Conservation (phyloP, 1,284 basidiomycete species). For the Boletellus deceptivus region DNA sequence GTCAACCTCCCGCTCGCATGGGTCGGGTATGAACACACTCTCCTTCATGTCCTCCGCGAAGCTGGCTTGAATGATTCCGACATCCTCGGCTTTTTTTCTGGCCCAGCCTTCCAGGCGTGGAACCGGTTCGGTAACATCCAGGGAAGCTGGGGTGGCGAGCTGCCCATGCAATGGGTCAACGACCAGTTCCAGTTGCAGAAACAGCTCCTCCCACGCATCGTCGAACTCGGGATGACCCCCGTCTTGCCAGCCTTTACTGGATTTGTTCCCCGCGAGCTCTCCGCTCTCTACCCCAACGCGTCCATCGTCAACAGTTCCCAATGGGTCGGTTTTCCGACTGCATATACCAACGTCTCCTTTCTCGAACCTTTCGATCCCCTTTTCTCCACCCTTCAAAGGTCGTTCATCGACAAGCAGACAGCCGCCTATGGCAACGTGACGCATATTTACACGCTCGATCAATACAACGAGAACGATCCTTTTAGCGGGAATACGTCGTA, state of each 20-base stretch:
- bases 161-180: conserved; percentile 39
- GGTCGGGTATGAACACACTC: conserved; percentile 42
- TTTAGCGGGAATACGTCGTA: conserved; percentile 38
- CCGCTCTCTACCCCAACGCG: conserved; percentile 36
- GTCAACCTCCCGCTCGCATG: conserved; percentile 45
- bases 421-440: conserved; percentile 41
- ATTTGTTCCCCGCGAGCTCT: conserved; percentile 39
- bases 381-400: conserved; percentile 38
- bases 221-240: conserved; percentile 46
- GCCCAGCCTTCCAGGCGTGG: conserved; percentile 46
- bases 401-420: conserved; percentile 42
- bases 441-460: conserved; percentile 46
- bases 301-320: conserved; percentile 37
- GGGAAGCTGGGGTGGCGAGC: conserved; percentile 38
- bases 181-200: conserved; percentile 41
- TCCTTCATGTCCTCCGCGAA: conserved; percentile 39
- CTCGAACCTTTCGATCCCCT: conserved; percentile 43
- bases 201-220: conserved; percentile 40
- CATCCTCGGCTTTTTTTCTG: conserved; percentile 38
- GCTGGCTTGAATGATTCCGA: conserved; percentile 38
- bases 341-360: conserved; percentile 39
- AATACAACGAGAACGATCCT: conserved; percentile 46
- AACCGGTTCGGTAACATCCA: conserved; percentile 46
- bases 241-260: conserved; percentile 45
- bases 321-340: conserved; percentile 37